phyloP scores from a whole-genome alignment of 2,329 filamentous ascomycete genomes.

The Cercospora zeina region DNA sequence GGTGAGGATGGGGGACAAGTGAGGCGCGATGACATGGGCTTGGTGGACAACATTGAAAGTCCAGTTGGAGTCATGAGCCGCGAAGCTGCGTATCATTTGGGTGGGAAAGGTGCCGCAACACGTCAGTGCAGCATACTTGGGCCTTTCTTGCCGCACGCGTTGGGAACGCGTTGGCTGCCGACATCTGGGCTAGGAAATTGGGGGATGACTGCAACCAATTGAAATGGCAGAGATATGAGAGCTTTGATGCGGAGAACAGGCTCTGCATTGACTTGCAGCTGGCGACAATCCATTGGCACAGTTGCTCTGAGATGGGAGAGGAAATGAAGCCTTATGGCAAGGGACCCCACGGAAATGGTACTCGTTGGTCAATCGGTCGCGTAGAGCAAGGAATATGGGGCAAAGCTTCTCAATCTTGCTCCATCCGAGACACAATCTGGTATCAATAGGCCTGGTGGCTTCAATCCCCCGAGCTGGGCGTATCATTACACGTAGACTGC shows the following conservation, averaged over 20 bases:
- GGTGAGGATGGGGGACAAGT: constrained; percentile 30
- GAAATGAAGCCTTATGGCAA: not conserved
- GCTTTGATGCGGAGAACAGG: not conserved
- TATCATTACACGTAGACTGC: not conserved
- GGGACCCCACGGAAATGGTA: not conserved
- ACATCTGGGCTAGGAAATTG: not conserved
- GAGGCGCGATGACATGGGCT: not conserved
- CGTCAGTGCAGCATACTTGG: not conserved
- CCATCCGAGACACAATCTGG: not conserved
- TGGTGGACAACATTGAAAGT: not conserved
- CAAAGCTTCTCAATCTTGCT: not conserved
- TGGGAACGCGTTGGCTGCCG: not conserved
- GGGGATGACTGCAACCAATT: not conserved
- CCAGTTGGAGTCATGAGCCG: not conserved
- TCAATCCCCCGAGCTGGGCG: not conserved
- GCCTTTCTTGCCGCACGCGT: not conserved
- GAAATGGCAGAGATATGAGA: not conserved
- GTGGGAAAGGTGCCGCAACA: not conserved
- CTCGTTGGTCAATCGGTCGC: not conserved
- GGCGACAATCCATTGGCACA: not conserved
- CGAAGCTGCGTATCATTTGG: not conserved
- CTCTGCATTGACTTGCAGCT: not conserved
- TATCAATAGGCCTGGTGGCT: not conserved
- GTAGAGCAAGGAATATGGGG: not conserved
- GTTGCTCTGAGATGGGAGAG: not conserved